Conservation (phyloP, 2,329 filamentous ascomycete species). For the Neofusicoccum laricinum region DNA sequence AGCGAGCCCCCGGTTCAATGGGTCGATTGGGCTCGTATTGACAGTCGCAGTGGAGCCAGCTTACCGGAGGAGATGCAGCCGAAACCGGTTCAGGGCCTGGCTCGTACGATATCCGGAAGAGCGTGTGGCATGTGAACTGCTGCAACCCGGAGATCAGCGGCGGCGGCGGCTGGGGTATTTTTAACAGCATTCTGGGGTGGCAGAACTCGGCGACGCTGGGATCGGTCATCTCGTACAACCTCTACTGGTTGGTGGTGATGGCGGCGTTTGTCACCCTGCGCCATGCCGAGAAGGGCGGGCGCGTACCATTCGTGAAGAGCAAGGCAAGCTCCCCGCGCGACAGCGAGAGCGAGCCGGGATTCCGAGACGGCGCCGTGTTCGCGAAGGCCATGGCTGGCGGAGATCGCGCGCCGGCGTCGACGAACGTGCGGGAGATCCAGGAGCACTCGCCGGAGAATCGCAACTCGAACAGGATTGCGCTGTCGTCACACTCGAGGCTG, state of each 20-base stretch:
- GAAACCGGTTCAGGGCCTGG: conserved; percentile 67
- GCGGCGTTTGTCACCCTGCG: conserved; percentile 61
- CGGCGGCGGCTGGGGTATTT: conserved; percentile 79
- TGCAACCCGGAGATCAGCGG: conserved; percentile 72
- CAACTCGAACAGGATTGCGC: background rate
- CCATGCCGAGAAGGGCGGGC: conserved; percentile 61
- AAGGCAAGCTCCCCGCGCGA: background rate
- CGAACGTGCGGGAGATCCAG: conserved; percentile 7
- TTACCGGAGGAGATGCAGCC: conserved; percentile 61
- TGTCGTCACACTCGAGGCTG: conserved; percentile 1
- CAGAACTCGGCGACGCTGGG: conserved; percentile 84
- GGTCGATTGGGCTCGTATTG: conserved; percentile 2
- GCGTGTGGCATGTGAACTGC: conserved; percentile 83
- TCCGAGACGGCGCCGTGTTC: background rate
- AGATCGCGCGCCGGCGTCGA: background rate
- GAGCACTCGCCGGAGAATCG: background rate
- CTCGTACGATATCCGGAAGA: conserved; percentile 74
- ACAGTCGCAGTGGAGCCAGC: conserved; percentile 57
- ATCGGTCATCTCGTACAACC: conserved; percentile 80
- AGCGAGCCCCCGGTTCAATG: conserved; percentile 14
- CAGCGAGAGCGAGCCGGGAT: conserved; percentile 1
- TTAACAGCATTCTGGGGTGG: conserved; percentile 86
- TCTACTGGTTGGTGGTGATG: conserved; percentile 80
- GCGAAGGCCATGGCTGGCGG: background rate
- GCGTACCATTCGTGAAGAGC: conserved; percentile 40